phyloP scores from a whole-genome alignment of 345 rosid species.

The Aethionema arabicum region DNA sequence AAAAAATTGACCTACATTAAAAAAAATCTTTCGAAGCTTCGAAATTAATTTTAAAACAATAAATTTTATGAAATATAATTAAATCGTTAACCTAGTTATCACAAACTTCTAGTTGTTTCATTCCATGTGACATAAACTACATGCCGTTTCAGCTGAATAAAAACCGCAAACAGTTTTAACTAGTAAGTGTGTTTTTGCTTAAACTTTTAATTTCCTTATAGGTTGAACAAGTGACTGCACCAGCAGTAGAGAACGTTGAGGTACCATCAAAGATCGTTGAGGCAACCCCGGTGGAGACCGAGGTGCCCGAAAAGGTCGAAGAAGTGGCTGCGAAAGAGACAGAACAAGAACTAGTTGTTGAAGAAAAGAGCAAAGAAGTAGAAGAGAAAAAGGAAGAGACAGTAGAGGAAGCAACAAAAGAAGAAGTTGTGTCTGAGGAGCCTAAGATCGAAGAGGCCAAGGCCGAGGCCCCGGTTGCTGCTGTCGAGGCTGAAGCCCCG shows the following conservation, averaged over 20 bases:
- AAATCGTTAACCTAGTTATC: no score
- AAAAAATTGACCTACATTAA: no score
- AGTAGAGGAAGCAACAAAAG: constrained; percentile 12
- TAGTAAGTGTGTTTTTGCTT: constrained; percentile 2
- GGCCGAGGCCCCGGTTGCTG: constrained; percentile 11
- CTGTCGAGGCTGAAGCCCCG: constrained; percentile 18
- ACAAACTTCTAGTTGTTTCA: not conserved
- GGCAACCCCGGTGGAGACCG: constrained; percentile 27
- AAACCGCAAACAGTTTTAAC: not conserved
- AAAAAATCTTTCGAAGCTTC: no score
- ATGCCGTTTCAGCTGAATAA: not conserved
- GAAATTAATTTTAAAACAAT: no score
- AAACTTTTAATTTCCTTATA: not conserved
- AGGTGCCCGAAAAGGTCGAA: constrained; percentile 16
- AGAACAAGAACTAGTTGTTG: constrained; percentile 22
- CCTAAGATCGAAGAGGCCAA: constrained; percentile 12
- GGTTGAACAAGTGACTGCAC: constrained; percentile 38
- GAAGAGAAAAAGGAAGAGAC: constrained; percentile 29
- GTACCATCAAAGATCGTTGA: constrained; percentile 30
- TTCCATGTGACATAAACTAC: constrained; percentile 2
- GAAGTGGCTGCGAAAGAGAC: not conserved
- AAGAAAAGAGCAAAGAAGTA: constrained; percentile 29
- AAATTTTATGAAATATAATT: no score
- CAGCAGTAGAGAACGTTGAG: constrained; percentile 33
- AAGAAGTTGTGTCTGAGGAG: not conserved